These are phyloP conservation scores for Didymella keratinophila DNA, from an alignment of 2,329 filamentous ascomycete species.

Conservation along the genomic window DNA sequence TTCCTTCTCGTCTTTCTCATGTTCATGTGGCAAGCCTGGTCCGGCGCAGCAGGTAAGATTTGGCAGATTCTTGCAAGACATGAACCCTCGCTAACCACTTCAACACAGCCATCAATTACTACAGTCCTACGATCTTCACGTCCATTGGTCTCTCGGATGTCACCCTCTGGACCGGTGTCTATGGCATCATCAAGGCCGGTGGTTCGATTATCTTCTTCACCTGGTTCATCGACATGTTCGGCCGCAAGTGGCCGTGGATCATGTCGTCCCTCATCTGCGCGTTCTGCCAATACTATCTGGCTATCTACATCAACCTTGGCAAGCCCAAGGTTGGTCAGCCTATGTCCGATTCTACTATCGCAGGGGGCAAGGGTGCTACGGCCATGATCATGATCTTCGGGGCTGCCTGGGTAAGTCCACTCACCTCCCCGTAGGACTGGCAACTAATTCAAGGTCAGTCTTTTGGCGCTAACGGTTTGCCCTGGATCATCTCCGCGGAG, in stretches of 20 bases:
- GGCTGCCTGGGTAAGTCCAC: slow-evolving; percentile 8
- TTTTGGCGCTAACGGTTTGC: slow-evolving; percentile 65
- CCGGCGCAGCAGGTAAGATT: slow-evolving; percentile 2
- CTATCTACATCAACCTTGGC: slow-evolving; percentile 63
- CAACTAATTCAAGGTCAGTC: not conserved
- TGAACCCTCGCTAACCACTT: no score
- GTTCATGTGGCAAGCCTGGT: slow-evolving; percentile 72
- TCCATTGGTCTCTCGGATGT: slow-evolving; percentile 65
- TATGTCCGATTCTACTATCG: slow-evolving; percentile 45
- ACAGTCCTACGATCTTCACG: slow-evolving; percentile 74
- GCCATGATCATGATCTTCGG: slow-evolving; percentile 54
- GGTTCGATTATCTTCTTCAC: slow-evolving; percentile 74
- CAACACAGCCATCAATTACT: slow-evolving; percentile 69
- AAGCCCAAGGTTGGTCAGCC: slow-evolving; percentile 38
- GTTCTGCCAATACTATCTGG: slow-evolving; percentile 71
- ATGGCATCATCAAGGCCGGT: slow-evolving; percentile 73
- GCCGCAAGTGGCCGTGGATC: slow-evolving; percentile 54
- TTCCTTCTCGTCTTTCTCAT: slow-evolving; percentile 77
- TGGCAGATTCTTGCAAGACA: no score
- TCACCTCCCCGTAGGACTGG: not conserved
- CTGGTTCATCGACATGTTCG: slow-evolving; percentile 71
- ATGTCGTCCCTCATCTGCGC: slow-evolving; percentile 40
- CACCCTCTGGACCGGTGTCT: slow-evolving; percentile 67
- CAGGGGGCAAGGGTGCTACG: slow-evolving; percentile 51
- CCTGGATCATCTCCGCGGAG: slow-evolving; percentile 77